phyloP scores from a whole-genome alignment of 768 basidiomycete genomes.

The Jaapia argillacea region DNA sequence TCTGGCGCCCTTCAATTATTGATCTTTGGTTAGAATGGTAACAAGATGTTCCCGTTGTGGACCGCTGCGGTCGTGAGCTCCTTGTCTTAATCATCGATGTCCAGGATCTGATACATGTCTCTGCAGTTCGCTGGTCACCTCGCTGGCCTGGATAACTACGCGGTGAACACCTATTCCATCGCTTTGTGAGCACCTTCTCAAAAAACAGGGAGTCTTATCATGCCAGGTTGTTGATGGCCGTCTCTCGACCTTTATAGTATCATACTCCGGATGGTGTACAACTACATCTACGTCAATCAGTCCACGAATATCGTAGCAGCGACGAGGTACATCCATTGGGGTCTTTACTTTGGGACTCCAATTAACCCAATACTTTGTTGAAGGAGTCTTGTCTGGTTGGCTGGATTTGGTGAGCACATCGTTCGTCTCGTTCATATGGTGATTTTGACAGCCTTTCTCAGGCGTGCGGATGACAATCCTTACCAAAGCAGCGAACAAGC shows the following conservation, averaged over 20 bases:
- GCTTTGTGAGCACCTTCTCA: neutral
- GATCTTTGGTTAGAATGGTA: neutral
- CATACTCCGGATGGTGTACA: neutral
- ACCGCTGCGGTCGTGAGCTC: neutral
- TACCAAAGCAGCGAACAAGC: neutral
- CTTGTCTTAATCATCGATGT: neutral
- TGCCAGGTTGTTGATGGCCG: neutral
- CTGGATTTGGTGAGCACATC: neutral
- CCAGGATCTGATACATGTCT: neutral
- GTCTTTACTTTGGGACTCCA: neutral
- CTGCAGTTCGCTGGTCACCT: neutral
- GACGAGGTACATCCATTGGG: neutral
- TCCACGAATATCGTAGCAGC: neutral
- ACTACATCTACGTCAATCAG: constrained; percentile 1
- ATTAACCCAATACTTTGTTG: neutral
- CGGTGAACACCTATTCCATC: neutral
- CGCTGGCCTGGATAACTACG: neutral
- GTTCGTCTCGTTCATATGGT: neutral
- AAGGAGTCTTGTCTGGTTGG: neutral
- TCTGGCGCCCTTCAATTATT: neutral
- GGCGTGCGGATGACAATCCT: neutral
- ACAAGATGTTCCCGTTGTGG: constrained; percentile 1
- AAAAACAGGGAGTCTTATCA: too few relatives aligned
- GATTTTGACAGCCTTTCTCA: neutral
- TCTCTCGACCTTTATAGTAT: neutral